These are phyloP conservation scores for Gastrolobium bilobum DNA, from an alignment of 306 rosid genomes.

Conservation along the genomic window DNA sequence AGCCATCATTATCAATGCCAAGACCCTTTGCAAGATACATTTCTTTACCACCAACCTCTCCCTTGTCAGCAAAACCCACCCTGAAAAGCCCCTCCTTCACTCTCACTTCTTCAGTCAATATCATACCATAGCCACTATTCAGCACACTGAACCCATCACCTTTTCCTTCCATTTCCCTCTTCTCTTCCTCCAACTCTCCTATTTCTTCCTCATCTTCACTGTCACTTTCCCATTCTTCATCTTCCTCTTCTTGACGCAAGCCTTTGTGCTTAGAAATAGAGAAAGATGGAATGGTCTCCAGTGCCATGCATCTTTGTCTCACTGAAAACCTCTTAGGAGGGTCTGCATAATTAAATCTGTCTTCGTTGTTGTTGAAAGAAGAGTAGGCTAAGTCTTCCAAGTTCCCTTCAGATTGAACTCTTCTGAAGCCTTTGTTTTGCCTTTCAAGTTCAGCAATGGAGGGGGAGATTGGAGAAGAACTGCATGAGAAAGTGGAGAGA, in stretches of 20 bases:
- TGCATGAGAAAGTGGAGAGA: slow-evolving; percentile 56
- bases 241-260: slow-evolving; percentile 56
- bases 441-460: slow-evolving; percentile 59
- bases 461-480: slow-evolving; percentile 82
- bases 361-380: slow-evolving; percentile 54
- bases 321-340: slow-evolving; percentile 42
- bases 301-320: slow-evolving; percentile 46
- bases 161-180: slow-evolving; percentile 21
- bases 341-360: slow-evolving; percentile 38
- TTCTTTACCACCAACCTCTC: slow-evolving; percentile 48
- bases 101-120: slow-evolving; percentile 50
- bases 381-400: slow-evolving; percentile 64
- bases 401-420: slow-evolving; percentile 90
- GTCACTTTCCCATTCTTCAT: slow-evolving; percentile 64
- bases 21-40: slow-evolving; percentile 70
- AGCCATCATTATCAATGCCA: slow-evolving; percentile 60
- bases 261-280: slow-evolving; percentile 45
- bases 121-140: slow-evolving; percentile 40
- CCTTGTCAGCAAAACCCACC: slow-evolving; percentile 47
- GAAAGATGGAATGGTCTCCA: slow-evolving; percentile 75
- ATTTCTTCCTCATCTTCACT: slow-evolving; percentile 50
- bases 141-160: slow-evolving; percentile 30
- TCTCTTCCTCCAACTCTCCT: slow-evolving; percentile 38
- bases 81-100: slow-evolving; percentile 53
- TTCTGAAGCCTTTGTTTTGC: slow-evolving; percentile 63